These are phyloP conservation scores for Albatrellus ellisii DNA, from an alignment of 768 basidiomycete genomes.

Conservation along the genomic window DNA sequence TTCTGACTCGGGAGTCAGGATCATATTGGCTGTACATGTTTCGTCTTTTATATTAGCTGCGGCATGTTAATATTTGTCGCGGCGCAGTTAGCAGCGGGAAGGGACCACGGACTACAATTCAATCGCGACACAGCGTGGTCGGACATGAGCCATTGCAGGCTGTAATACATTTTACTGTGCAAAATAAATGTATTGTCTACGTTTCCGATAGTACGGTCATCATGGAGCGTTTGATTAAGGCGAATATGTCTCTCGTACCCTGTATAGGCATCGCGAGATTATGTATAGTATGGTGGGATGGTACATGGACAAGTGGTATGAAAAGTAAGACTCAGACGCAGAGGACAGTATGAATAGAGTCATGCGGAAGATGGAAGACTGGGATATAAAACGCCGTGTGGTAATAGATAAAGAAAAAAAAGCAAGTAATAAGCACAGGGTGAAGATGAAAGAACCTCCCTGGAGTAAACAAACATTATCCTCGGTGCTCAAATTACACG, in stretches of 20 bases:
- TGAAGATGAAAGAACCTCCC: constrained; percentile 1
- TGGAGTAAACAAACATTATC: background rate
- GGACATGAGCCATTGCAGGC: too few species aligned
- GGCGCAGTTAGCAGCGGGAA: too few species aligned
- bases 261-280: constrained; percentile 1
- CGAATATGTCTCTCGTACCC: constrained; percentile 3
- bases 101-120: too few species aligned
- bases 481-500: too few species aligned
- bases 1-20: too few species aligned
- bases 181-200: constrained; percentile 1
- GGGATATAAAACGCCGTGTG: constrained; percentile 10
- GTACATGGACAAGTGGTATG: background rate
- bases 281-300: constrained; percentile 4
- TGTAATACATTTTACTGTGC: too few species aligned
- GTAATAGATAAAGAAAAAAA: constrained; percentile 10
- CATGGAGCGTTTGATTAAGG: background rate
- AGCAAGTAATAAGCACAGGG: constrained; percentile 2
- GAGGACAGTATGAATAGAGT: constrained; percentile 6
- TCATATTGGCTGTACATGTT: too few species aligned
- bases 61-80: too few species aligned
- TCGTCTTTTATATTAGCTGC: too few species aligned
- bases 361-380: constrained; percentile 7
- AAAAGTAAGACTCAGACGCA: background rate
- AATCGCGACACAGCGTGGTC: too few species aligned
- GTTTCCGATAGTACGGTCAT: background rate